These are phyloP conservation scores for Leishmania turanica DNA, from an alignment of 208 protist species.

Conservation along the genomic window DNA sequence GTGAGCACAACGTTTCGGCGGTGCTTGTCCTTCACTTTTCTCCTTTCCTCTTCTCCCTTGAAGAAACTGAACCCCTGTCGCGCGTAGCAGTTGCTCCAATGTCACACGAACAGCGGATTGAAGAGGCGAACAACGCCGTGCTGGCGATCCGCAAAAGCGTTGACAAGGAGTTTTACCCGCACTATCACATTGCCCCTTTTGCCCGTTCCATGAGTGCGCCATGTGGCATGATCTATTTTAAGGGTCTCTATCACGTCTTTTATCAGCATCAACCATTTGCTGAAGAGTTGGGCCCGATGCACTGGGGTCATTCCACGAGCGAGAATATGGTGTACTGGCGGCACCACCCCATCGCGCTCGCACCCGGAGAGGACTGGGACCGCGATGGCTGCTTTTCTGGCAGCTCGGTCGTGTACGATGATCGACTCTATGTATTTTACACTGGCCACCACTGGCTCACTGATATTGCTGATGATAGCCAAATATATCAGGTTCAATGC, in stretches of 20 bases:
- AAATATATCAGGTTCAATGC: constrained; percentile 73
- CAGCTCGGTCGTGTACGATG: constrained; percentile 46
- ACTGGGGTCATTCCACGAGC: constrained; percentile 67
- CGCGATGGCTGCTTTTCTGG: constrained; percentile 64
- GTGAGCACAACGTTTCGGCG: not conserved
- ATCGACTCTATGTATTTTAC: constrained; percentile 63
- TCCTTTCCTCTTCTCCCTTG: not conserved
- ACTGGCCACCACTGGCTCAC: constrained; percentile 68
- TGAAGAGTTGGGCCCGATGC: constrained; percentile 53
- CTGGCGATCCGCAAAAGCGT: constrained; percentile 40
- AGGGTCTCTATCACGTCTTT: constrained; percentile 66
- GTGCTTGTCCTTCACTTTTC: not conserved
- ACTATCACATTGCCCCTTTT: constrained; percentile 61
- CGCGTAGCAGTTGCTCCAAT: not conserved
- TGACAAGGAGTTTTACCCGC: constrained; percentile 50
- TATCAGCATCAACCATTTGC: constrained; percentile 63
- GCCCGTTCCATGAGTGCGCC: constrained; percentile 58
- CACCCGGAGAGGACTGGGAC: constrained; percentile 66
- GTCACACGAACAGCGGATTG: constrained; percentile 47
- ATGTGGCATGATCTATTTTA: constrained; percentile 50
- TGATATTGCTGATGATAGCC: constrained; percentile 37
- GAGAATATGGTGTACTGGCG: constrained; percentile 69
- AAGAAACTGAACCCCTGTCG: no score
- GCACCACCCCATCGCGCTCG: constrained; percentile 58
- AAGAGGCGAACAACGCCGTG: constrained; percentile 50